Evolutionary conservation across 148 eudicot species (phyloP), one percentile per base, ranked within the genome.

Genomic region (Chenopodium suecicum): DNA sequence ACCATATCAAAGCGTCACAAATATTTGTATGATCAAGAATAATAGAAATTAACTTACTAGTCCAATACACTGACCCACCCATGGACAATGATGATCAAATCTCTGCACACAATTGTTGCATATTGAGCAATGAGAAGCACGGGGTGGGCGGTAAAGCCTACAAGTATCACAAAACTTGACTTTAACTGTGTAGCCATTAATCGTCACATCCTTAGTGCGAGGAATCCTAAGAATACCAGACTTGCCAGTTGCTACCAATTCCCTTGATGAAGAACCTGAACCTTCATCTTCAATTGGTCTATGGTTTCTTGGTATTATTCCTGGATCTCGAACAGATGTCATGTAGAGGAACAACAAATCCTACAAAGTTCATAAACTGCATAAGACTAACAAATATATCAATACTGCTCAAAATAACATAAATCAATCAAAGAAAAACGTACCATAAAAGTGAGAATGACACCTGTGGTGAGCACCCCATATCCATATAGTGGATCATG

Each of bases 61-160:
- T 85, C 97, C 98, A 67, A 95, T 93, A 82, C 98, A 95, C 86
- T 95, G 98, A 80, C 96, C 96, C 44, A 95, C 97, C 98, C 98
- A 95, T 47, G 98, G 98, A 81, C 98, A 95, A 72, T 95, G 98
- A 83, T 95, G 98, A 88, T 95, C 98, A 79, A 95, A 95, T 84
- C 88, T 90, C 90, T 91, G 88, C 19, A 94, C 95, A 73, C 98
- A 94, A 47, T 94, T 94, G 91, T 94, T 94, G 89, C 98, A 94
- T 56, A 94, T 85, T 12, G 98, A 94, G 83, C 98, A 94, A 84
- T 94, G 98, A 77, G 98, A 94, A 67, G 92, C 90, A 70, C 98
- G 95, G 17, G 98, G 92, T 4, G 97, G 97, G 60, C 97, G 95
- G 82, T 91, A 95, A 11, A 95, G 84, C 86, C 77, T 81, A 88